Evolutionary conservation across 2,329 filamentous ascomycete species (phyloP).

Genomic region (Neodidymelliopsis sp.): DNA sequence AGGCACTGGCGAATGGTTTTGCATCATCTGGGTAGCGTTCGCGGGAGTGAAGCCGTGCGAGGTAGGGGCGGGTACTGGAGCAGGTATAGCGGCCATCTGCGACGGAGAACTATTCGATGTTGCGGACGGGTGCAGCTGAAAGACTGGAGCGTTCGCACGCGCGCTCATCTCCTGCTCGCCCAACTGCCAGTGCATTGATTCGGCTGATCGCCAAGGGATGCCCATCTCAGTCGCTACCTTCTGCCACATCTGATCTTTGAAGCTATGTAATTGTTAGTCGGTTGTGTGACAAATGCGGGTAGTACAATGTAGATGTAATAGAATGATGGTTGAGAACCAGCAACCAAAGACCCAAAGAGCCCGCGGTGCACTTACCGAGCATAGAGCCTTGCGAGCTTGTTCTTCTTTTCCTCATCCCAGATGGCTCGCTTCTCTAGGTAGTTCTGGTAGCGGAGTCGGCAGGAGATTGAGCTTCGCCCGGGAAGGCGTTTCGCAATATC

Average conservation of each 20-base stretch:
- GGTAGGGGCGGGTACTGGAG: constrained; percentile 31
- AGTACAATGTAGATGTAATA: background rate
- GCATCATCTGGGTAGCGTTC: constrained; percentile 48
- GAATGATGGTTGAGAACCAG: background rate
- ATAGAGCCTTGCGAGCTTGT: constrained; percentile 92
- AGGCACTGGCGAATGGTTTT: constrained; percentile 32
- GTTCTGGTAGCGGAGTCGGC: constrained; percentile 94
- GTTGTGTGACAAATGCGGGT: background rate
- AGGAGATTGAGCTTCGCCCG: constrained; percentile 91
- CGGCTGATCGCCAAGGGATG: constrained; percentile 92
- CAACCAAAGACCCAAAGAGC: constrained; percentile 1
- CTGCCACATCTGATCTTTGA: constrained; percentile 98
- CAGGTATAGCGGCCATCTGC: constrained; percentile 34
- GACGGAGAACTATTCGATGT: constrained; percentile 44
- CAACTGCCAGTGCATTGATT: constrained; percentile 98
- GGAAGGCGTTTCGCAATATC: constrained; percentile 93
- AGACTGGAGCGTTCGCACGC: constrained; percentile 87
- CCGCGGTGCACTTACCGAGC: constrained; percentile 72
- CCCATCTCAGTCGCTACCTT: constrained; percentile 95
- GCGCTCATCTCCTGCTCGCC: constrained; percentile 94
- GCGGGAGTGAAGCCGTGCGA: constrained; percentile 49
- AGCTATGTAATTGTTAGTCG: constrained; percentile 63
- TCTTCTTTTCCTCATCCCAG: constrained; percentile 98
- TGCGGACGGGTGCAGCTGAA: constrained; percentile 61
- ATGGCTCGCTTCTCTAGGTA: constrained; percentile 92